Conservation (phyloP, 208 protist genomes). For the Trichomonas vaginalis region DNA sequence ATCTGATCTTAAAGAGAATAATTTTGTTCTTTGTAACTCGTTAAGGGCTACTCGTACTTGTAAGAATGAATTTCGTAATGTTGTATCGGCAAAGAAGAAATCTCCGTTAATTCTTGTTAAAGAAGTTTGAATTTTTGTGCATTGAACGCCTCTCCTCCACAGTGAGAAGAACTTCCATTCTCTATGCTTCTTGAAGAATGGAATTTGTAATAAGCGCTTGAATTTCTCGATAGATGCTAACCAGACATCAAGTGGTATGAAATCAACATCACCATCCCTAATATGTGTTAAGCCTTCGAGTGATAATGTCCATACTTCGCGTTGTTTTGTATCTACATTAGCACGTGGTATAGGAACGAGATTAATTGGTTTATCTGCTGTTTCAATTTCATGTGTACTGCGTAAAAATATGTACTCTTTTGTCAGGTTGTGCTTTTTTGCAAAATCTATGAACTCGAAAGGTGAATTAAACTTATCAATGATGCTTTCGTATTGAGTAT, state of each 20-base stretch:
- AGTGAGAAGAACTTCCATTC: not conserved
- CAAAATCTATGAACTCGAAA: not conserved
- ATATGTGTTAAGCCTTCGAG: not conserved
- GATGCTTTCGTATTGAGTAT: not conserved
- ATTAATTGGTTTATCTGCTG: not conserved
- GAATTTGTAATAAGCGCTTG: not conserved
- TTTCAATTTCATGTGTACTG: not conserved
- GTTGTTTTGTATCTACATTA: not conserved
- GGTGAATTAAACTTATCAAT: not conserved
- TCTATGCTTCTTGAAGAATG: not conserved
- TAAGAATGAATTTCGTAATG: not conserved
- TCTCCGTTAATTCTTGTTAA: not conserved
- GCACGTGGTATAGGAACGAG: not conserved
- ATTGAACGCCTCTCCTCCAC: not conserved
- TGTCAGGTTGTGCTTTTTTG: not conserved
- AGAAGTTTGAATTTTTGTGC: not conserved
- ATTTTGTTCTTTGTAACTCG: not conserved
- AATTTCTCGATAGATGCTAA: not conserved
- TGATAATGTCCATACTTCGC: not conserved
- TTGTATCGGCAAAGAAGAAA: not conserved
- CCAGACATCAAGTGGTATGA: not conserved
- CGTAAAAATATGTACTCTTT: not conserved
- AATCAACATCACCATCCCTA: not conserved
- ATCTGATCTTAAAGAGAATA: not conserved
- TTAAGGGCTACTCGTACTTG: not conserved